These are phyloP conservation scores for Akebia trifoliata DNA, from an alignment of 164 flowering plant species.

Conservation along the genomic window DNA sequence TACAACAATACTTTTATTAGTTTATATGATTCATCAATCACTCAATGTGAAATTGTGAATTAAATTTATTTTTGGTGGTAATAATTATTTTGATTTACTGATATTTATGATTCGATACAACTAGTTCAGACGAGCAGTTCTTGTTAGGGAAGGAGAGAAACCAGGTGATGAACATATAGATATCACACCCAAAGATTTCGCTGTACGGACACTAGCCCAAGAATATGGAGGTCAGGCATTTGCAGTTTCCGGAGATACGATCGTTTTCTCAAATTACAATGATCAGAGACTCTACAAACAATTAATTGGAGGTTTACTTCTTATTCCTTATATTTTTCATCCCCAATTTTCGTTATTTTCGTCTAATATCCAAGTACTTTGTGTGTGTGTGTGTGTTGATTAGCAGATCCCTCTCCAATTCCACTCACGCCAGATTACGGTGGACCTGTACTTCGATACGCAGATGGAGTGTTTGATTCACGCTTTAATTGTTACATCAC, in stretches of 20 bases:
- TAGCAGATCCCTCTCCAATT: constrained; percentile 32
- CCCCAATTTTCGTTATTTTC: neutral
- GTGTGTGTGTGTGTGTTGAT: neutral
- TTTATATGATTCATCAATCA: no score
- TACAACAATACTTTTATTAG: neutral
- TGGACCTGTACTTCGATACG: constrained; percentile 43
- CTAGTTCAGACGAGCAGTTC: constrained; percentile 57
- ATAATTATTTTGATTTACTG: neutral
- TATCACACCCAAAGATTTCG: constrained; percentile 66
- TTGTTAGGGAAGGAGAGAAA: constrained; percentile 56
- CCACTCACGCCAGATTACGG: constrained; percentile 62
- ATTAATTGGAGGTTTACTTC: constrained; percentile 42
- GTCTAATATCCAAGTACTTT: neutral
- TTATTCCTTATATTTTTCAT: neutral
- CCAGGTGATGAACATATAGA: constrained; percentile 56
- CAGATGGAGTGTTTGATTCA: constrained; percentile 58
- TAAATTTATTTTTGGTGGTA: no score
- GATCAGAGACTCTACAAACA: constrained; percentile 92
- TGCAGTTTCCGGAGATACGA: constrained; percentile 43
- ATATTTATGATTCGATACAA: neutral
- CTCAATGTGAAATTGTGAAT: no score
- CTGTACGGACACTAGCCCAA: constrained; percentile 71
- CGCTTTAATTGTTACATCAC: constrained; percentile 42
- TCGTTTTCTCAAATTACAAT: constrained; percentile 79
- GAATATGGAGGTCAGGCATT: constrained; percentile 97